phyloP scores from a whole-genome alignment of 306 rosid species.

The Trichosanthes cucumerina region DNA sequence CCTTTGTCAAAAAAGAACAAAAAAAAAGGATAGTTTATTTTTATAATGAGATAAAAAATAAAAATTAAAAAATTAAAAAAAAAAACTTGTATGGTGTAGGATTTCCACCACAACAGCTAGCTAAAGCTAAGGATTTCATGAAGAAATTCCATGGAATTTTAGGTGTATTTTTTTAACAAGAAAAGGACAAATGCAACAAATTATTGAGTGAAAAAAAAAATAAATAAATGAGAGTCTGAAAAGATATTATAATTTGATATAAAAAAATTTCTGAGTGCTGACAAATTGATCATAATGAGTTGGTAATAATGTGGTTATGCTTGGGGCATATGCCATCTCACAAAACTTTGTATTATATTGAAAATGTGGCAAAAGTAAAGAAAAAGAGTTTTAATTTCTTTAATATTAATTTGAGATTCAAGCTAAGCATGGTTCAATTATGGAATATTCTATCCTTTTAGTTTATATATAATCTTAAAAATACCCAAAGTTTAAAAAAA shows the following conservation, averaged over 20 bases:
- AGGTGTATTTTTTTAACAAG: neutral
- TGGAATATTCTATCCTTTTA: conserved; percentile 32
- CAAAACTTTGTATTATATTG: conserved; percentile 27
- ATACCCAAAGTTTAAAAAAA: neutral
- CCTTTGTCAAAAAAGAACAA: neutral
- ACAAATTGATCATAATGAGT: conserved; percentile 51
- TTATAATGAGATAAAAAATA: neutral
- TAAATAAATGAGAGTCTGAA: neutral
- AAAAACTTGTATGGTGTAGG: neutral
- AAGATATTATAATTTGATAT: neutral
- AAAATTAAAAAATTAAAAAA: too few species aligned
- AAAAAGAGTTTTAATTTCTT: conserved; percentile 25
- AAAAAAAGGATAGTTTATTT: too few species aligned
- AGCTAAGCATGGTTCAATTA: conserved; percentile 20
- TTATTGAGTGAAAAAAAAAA: neutral
- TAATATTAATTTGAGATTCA: conserved; percentile 6
- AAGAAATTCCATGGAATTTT: neutral
- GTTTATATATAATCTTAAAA: neutral
- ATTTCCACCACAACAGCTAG: neutral
- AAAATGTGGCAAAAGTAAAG: conserved; percentile 19
- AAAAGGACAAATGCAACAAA: neutral
- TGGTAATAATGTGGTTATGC: conserved; percentile 34
- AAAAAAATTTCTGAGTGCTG: conserved; percentile 21
- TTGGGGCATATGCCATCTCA: conserved; percentile 6
- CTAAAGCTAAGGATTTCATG: neutral